Percentiles rank a stretch among this genome's conserved stretches.
Conservation (phyloP, 116 monocot genomes). For the Zostera marina region DNA sequence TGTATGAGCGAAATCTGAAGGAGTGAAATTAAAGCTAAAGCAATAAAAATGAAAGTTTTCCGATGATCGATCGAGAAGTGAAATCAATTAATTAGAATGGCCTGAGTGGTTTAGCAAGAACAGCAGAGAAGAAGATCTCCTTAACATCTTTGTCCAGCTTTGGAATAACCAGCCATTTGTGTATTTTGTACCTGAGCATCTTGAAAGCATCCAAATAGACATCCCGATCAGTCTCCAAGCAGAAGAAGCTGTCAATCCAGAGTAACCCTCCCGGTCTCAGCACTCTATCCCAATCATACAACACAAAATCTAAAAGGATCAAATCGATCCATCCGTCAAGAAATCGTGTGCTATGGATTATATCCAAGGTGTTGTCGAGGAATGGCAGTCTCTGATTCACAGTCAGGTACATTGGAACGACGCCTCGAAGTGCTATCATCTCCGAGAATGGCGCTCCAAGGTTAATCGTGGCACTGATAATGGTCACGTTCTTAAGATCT, state of each 20-base stretch:
- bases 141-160: constrained; percentile 49
- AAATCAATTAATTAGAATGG: too few species aligned
- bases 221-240: constrained; percentile 36
- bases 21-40: background rate
- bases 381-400: constrained; percentile 71
- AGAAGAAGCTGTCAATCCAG: constrained; percentile 72
- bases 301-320: constrained; percentile 42
- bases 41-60: too few species aligned
- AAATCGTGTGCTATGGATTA: constrained; percentile 55
- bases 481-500: constrained; percentile 27
- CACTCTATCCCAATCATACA: constrained; percentile 67
- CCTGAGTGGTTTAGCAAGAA: constrained; percentile 62
- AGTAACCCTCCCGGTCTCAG: constrained; percentile 59
- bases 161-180: constrained; percentile 43
- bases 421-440: constrained; percentile 56
- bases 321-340: constrained; percentile 76
- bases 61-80: too few species aligned
- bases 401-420: constrained; percentile 46
- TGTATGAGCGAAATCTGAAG: too few species aligned
- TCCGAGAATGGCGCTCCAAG: constrained; percentile 60
- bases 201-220: constrained; percentile 44
- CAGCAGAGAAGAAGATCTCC: constrained; percentile 74
- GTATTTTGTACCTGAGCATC: constrained; percentile 54
- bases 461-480: constrained; percentile 39
- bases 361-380: constrained; percentile 70